Conservation (phyloP, 2,329 filamentous ascomycete genomes). For the Aurifilum marmelostoma region DNA sequence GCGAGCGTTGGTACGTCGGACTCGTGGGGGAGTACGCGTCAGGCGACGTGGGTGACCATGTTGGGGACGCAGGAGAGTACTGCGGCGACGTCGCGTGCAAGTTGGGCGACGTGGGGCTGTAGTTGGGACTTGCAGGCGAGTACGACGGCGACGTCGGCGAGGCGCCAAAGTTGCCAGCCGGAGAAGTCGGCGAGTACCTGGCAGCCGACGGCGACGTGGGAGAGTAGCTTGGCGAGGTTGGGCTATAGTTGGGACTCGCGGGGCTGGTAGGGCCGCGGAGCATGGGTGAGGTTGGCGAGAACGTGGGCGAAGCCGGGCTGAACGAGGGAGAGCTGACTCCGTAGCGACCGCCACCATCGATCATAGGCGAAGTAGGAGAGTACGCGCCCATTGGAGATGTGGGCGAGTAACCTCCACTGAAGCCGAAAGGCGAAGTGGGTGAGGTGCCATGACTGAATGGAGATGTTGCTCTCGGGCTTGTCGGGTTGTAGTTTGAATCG, state of each 20-base stretch:
- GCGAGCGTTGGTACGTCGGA: slow-evolving; percentile 60
- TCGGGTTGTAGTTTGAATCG: slow-evolving; percentile 35
- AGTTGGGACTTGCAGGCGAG: slow-evolving; percentile 71
- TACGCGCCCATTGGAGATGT: slow-evolving; percentile 76
- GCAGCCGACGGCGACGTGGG: slow-evolving; percentile 62
- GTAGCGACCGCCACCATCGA: slow-evolving; percentile 57
- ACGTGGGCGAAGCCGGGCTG: slow-evolving; percentile 65
- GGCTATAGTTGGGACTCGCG: slow-evolving; percentile 65
- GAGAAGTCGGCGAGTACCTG: slow-evolving; percentile 72
- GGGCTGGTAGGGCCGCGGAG: slow-evolving; percentile 56
- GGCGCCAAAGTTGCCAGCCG: slow-evolving; percentile 62
- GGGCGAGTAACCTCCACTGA: slow-evolving; percentile 69
- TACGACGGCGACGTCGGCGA: slow-evolving; percentile 77
- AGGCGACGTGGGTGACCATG: slow-evolving; percentile 76
- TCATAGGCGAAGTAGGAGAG: slow-evolving; percentile 75
- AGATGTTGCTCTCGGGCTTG: slow-evolving; percentile 73
- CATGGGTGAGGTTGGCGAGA: slow-evolving; percentile 65
- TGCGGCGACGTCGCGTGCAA: slow-evolving; percentile 59
- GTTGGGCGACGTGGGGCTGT: slow-evolving; percentile 70
- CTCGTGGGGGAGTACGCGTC: slow-evolving; percentile 66
- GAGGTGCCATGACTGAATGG: slow-evolving; percentile 69
- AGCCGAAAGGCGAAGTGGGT: slow-evolving; percentile 65
- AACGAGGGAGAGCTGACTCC: slow-evolving; percentile 62
- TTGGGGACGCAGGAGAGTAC: slow-evolving; percentile 73
- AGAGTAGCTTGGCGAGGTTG: slow-evolving; percentile 68